phyloP scores from a whole-genome alignment of 2,329 filamentous ascomycete species.

The Verticillium nubilum region DNA sequence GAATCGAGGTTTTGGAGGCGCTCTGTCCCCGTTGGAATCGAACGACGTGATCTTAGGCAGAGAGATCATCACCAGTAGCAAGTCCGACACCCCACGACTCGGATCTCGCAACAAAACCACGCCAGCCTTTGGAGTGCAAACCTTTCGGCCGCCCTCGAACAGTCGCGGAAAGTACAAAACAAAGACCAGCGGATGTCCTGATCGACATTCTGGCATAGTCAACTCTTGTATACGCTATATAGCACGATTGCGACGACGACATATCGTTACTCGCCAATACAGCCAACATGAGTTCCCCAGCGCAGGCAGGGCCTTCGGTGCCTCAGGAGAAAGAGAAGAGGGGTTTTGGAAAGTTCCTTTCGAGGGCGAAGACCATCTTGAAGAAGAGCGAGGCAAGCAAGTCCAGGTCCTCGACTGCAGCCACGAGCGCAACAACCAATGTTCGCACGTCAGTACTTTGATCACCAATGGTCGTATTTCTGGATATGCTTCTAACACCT shows the following conservation, averaged over 20 bases:
- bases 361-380: conserved; percentile 44
- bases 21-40: background rate
- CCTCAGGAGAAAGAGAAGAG: conserved; percentile 35
- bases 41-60: background rate
- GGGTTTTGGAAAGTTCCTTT: conserved; percentile 41
- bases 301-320: conserved; percentile 28
- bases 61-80: background rate
- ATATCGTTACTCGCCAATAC: background rate
- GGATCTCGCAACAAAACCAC: background rate
- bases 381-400: conserved; percentile 32
- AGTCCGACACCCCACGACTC: background rate
- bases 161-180: no score
- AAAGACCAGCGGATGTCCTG: background rate
- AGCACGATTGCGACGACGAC: background rate
- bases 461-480: background rate
- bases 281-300: conserved; percentile 35
- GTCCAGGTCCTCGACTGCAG: conserved; percentile 6
- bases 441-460: background rate
- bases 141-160: background rate
- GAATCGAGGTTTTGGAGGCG: background rate
- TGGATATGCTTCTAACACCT: background rate
- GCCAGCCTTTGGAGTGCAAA: background rate
- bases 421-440: conserved; percentile 1
- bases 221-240: background rate
- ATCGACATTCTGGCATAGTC: background rate